phyloP scores from a whole-genome alignment of 1,284 basidiomycete genomes.

The Coniferiporia weirii region DNA sequence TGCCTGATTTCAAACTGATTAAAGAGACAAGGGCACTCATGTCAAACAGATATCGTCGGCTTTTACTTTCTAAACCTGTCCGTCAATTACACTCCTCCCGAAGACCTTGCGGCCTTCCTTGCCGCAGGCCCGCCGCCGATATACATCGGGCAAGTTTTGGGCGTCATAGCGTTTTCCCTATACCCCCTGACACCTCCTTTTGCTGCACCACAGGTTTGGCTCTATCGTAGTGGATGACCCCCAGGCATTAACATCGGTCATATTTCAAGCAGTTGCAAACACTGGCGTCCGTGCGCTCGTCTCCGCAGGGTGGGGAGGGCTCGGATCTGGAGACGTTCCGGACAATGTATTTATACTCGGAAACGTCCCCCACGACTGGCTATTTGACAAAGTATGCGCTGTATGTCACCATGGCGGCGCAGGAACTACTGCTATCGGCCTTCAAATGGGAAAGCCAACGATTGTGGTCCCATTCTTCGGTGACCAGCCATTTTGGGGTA shows the following conservation, averaged over 20 bases:
- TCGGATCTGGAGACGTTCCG: constrained; percentile 43
- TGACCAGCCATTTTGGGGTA: constrained; percentile 52
- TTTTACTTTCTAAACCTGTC: constrained; percentile 59
- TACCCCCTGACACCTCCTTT: not conserved
- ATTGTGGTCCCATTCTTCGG: constrained; percentile 69
- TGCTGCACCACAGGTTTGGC: constrained; percentile 41
- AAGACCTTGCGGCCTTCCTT: constrained; percentile 45
- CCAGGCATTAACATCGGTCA: constrained; percentile 48
- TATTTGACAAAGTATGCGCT: constrained; percentile 58
- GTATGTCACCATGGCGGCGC: constrained; percentile 73
- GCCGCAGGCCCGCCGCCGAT: constrained; percentile 48
- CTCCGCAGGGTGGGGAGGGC: constrained; percentile 60
- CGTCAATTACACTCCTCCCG: constrained; percentile 40
- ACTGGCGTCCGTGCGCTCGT: constrained; percentile 54
- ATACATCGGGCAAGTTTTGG: constrained; percentile 47
- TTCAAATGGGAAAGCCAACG: constrained; percentile 60
- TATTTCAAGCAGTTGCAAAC: constrained; percentile 50
- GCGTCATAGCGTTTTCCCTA: not conserved
- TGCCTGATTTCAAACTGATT: not conserved
- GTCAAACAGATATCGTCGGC: constrained; percentile 51
- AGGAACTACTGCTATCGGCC: constrained; percentile 59
- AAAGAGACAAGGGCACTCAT: not conserved
- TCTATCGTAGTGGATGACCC: constrained; percentile 62
- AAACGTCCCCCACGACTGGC: constrained; percentile 68
- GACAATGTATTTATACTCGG: constrained; percentile 55